These are phyloP conservation scores for Wickerhamiella bombiphila DNA, from an alignment of 805 yeast genomes.

Conservation along the genomic window DNA sequence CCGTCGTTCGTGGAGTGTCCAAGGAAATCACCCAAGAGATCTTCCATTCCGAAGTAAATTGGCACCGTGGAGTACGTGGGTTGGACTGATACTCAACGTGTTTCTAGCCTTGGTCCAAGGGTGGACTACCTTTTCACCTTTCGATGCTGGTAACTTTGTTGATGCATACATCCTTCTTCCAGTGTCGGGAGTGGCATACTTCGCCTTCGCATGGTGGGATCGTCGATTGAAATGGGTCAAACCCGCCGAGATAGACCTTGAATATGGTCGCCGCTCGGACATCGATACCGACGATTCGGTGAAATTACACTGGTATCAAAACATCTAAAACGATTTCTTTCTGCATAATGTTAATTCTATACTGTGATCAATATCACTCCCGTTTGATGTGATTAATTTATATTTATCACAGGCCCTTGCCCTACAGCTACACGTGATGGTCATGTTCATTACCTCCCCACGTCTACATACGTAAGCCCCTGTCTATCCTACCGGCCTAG, in stretches of 20 bases:
- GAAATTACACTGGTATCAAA: constrained; percentile 3
- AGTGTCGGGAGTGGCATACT: constrained; percentile 33
- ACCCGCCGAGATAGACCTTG: constrained; percentile 29
- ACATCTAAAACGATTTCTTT: too few relatives aligned
- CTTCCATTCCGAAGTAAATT: constrained; percentile 39
- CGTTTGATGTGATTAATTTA: too few relatives aligned
- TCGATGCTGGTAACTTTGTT: constrained; percentile 37
- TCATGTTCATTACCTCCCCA: too few relatives aligned
- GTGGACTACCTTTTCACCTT: constrained; percentile 49
- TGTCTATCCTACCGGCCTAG: too few relatives aligned
- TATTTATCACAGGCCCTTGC: too few relatives aligned
- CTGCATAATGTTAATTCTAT: too few relatives aligned
- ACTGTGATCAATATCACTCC: not conserved
- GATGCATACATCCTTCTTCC: constrained; percentile 55
- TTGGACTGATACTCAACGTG: constrained; percentile 36
- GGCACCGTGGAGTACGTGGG: constrained; percentile 37
- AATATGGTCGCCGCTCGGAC: constrained; percentile 19
- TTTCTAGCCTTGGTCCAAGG: constrained; percentile 50
- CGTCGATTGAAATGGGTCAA: constrained; percentile 28
- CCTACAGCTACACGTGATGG: too few relatives aligned
- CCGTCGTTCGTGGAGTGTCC: constrained; percentile 32
- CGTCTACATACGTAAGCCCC: not conserved
- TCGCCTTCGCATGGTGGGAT: constrained; percentile 25
- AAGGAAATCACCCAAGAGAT: constrained; percentile 27
- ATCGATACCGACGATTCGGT: constrained; percentile 5